These are phyloP conservation scores for Ampelocalamus luodianensis DNA, from an alignment of 176 grass and related monocot species.

Conservation along the genomic window DNA sequence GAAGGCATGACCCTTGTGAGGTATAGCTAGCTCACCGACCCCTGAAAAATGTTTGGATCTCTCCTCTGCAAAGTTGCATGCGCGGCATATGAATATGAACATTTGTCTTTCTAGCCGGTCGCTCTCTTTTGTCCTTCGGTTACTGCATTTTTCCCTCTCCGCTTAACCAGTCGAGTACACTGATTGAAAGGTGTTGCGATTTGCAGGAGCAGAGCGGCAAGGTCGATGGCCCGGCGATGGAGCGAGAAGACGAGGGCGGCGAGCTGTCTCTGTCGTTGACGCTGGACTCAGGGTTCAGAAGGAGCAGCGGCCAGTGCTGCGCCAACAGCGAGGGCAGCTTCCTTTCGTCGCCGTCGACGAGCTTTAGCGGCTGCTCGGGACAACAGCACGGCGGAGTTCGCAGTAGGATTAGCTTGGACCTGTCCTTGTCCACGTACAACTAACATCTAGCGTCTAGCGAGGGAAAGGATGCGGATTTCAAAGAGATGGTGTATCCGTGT, in stretches of 20 bases:
- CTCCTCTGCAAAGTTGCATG: background rate
- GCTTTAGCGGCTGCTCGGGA: background rate
- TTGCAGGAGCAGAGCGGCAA: constrained; percentile 27
- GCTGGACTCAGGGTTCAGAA: constrained; percentile 32
- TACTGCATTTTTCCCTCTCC: background rate
- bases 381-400: background rate
- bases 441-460: background rate
- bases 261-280: constrained; percentile 36
- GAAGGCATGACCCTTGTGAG: constrained; percentile 20
- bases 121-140: background rate
- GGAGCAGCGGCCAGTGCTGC: constrained; percentile 25
- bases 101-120: background rate
- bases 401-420: constrained; percentile 42
- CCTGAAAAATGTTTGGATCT: background rate
- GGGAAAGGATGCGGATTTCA: background rate
- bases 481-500: background rate
- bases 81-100: background rate
- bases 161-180: background rate
- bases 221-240: background rate
- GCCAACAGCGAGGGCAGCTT: constrained; percentile 21
- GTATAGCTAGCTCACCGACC: constrained; percentile 5
- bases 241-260: background rate
- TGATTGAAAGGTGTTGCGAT: background rate
- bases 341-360: constrained; percentile 35
- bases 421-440: constrained; percentile 41